Base-by-base conservation (phyloP, 192 early-diverging fungal species). In the Allomyces arbusculus region DNA sequence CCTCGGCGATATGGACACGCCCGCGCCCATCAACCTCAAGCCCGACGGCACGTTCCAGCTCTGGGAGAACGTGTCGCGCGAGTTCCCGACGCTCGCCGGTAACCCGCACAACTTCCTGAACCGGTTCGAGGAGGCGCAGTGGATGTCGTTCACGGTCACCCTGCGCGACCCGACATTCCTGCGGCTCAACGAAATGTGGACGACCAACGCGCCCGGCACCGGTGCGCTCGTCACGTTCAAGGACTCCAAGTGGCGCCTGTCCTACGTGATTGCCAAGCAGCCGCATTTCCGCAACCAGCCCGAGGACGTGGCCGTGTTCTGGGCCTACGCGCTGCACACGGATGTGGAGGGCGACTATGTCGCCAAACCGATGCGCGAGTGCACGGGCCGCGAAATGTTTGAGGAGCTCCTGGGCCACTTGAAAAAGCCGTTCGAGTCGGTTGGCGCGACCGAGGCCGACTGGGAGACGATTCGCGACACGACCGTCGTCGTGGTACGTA, bases 261-360 rank as follows among this genome's bases (percentile, higher is more conserved):
- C 70, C 5, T 44, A 64, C 23, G 73, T 74, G 2, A 44, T 74
- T 1, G 71, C 73, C 14, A 63, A 67, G 50, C 73, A 74, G 65
- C 73, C 73, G 44, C 73, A 74, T 62, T 74, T 74, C 63, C 63
- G 66, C 22, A 64, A 73, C 65, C 73, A 74, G 65, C 73, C 73
- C 0, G 68, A 73, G 16, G 50, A 71, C 58, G 67, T 68, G 16
- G n/a, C 61, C 10, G 73, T 74, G 0, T 69, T 72, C 58, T 74
- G 73, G 73, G 73, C 63, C n/a, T 74, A 74, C 62, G 28, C 24
- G 16, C 68, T 70, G 14, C 68, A 68, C 66, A 65, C 69, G 1
- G 68, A 74, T 24, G 66, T 62, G 25, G 65, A 63, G n/a, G 73
- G 73, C 20, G 66, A 74, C 65, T 74, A 68, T 67, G 68, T 74